Evolutionary conservation across 257 asterid species (phyloP).

Genomic region (Rehmannia glutinosa): DNA sequence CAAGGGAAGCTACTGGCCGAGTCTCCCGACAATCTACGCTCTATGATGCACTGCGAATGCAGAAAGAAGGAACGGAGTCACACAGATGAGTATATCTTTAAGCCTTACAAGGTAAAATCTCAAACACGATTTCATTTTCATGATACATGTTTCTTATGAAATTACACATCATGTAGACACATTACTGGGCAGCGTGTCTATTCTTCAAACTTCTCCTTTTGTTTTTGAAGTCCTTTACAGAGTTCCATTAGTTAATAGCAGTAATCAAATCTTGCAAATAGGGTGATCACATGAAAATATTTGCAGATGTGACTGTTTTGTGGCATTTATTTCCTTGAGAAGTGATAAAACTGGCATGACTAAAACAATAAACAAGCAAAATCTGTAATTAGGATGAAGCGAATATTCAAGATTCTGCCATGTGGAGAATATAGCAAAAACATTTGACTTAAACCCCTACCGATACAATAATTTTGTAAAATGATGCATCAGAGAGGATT

Average conservation of each 20-base stretch:
- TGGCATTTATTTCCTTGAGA: neutral
- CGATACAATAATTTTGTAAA: no score
- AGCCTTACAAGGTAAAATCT: no score
- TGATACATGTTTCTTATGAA: neutral
- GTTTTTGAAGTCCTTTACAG: no score
- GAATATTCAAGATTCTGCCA: neutral
- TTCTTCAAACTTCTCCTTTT: no score
- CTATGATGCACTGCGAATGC: conserved; percentile 61
- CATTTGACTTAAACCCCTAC: no score
- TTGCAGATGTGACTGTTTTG: neutral
- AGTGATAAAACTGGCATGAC: neutral
- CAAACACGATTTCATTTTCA: neutral
- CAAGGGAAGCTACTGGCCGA: conserved; percentile 62
- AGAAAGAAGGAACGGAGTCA: conserved; percentile 8
- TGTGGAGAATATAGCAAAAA: neutral
- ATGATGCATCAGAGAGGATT: no score
- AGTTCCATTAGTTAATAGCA: no score
- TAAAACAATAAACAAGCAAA: conserved; percentile 1
- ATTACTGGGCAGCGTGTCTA: no score
- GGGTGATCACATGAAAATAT: neutral
- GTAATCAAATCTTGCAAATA: neutral
- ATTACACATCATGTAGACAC: no score
- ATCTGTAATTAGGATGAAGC: neutral
- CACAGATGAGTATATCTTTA: neutral
- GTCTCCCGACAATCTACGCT: conserved; percentile 48